Conservation (phyloP, 192 early-diverging fungal species). For the Haplosporangium gracile region DNA sequence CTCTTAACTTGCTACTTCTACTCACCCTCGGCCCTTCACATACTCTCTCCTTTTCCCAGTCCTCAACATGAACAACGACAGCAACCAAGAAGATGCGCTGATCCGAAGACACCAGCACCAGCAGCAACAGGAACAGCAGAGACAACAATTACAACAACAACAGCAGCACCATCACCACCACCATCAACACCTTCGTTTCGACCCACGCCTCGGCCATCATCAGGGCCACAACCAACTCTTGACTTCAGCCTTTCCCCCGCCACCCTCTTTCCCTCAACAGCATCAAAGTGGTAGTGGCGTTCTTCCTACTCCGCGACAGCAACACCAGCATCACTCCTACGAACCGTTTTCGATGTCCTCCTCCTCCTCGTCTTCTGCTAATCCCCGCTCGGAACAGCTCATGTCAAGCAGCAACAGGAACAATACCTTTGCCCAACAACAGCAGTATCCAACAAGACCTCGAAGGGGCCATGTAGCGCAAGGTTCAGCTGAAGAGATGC, state of each 20-base stretch:
- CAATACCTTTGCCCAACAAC: neutral
- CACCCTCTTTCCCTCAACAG: neutral
- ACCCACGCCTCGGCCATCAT: neutral
- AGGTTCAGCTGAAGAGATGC: neutral
- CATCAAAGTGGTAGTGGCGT: neutral
- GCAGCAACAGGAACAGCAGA: neutral
- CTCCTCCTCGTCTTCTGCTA: neutral
- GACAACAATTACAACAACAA: slow-evolving; percentile 1
- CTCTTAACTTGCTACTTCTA: neutral
- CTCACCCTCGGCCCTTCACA: neutral
- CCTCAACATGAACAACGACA: neutral
- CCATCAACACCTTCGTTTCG: neutral
- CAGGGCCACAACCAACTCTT: neutral
- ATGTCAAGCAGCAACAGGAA: neutral
- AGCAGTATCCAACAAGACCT: neutral
- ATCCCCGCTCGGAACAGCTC: neutral
- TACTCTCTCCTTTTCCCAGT: neutral
- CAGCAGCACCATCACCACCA: neutral
- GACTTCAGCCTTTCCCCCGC: neutral
- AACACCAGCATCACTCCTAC: neutral
- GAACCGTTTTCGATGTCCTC: neutral
- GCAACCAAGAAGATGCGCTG: neutral
- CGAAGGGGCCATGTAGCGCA: neutral
- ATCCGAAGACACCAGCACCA: neutral
- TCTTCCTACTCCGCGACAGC: neutral